These are phyloP conservation scores for Chalara sp. DNA, from an alignment of 2,329 filamentous ascomycete genomes.

Conservation along the genomic window DNA sequence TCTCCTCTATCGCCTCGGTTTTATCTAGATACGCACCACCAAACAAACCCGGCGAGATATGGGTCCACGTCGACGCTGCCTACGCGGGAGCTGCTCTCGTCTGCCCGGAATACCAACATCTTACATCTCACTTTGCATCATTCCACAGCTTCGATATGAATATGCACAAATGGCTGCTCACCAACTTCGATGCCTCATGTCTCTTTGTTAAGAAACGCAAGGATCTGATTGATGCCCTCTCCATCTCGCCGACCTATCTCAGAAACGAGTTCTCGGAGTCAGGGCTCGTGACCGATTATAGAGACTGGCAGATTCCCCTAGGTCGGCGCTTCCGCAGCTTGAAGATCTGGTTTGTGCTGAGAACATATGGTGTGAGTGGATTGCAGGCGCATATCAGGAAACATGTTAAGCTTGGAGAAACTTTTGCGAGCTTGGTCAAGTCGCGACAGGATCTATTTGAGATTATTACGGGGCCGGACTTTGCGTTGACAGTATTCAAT, in stretches of 20 bases:
- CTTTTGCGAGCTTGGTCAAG: conserved; percentile 56
- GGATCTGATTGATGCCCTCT: conserved; percentile 73
- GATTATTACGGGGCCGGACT: conserved; percentile 66
- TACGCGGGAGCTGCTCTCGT: conserved; percentile 85
- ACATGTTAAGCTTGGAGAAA: conserved; percentile 62
- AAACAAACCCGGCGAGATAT: conserved; percentile 48
- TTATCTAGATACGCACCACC: conserved; percentile 31
- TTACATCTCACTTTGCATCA: conserved; percentile 51
- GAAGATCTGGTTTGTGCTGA: conserved; percentile 93
- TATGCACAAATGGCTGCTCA: conserved; percentile 95
- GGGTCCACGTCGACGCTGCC: conserved; percentile 91
- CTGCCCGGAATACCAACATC: conserved; percentile 70
- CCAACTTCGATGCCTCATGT: conserved; percentile 82
- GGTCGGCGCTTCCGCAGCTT: conserved; percentile 81
- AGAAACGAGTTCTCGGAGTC: conserved; percentile 73
- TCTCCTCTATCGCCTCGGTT: conserved; percentile 36
- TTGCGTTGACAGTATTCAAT: conserved; percentile 73
- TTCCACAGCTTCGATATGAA: conserved; percentile 94
- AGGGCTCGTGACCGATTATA: conserved; percentile 86
- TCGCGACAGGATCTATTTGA: conserved; percentile 63
- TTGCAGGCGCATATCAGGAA: conserved; percentile 66
- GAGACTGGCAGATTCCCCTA: conserved; percentile 95
- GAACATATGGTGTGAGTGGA: conserved; percentile 73
- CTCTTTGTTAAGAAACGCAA: conserved; percentile 70
- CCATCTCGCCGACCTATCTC: conserved; percentile 75